Base-by-base conservation (phyloP, 1,284 basidiomycete genomes). In the Amylostereum chailletii region DNA sequence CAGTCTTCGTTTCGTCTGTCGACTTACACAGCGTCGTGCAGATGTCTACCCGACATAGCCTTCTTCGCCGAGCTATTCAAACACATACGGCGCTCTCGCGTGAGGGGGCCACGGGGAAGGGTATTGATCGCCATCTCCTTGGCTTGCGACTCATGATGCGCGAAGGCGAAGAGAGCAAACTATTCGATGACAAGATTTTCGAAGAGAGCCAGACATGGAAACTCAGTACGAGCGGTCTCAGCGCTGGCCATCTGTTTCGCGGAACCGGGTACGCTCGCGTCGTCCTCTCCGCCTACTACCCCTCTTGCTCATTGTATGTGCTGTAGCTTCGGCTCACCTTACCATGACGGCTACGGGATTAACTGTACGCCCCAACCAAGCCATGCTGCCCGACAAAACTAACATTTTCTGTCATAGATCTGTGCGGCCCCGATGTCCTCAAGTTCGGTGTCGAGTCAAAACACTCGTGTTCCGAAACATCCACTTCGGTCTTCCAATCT, bases 381-480 rank as follows among this genome's bases (percentile, higher is more conserved):
- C 40, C 39, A 6, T 50, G 36, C 31, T 59, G 45, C 48, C 49
- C 48, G 19, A 19, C 19, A 19, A 19, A 19, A 19, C 38, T 47
- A 51, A 37, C 38, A 49, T 42, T 8, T 30, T 8, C 37, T 8
- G 30, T 2, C 48, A 33, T 55, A 94, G 92, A 98, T 66, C 77
- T 97, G 54, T 81, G 89, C 51, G 92, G 86, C 11, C 79, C 84
- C 10, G 71, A 85, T 48, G 71, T 85, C 54, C 78, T 98, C 68
- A 96, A 94, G 68, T 95, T 98, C 69, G 95, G 95, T 2, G 85
- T 98, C 62, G 94, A 98, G 68, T 90, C 86, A 49, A 98, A 98
- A 67, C 70, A 76, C 56, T 86, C 86, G 5, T 82, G 75, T 58
- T 62, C 74, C 4, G 63, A 69, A 34, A 94, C 91, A 30, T 89